These are phyloP conservation scores for Trypanosoma melophagium DNA, from an alignment of 208 protist species.

Conservation along the genomic window DNA sequence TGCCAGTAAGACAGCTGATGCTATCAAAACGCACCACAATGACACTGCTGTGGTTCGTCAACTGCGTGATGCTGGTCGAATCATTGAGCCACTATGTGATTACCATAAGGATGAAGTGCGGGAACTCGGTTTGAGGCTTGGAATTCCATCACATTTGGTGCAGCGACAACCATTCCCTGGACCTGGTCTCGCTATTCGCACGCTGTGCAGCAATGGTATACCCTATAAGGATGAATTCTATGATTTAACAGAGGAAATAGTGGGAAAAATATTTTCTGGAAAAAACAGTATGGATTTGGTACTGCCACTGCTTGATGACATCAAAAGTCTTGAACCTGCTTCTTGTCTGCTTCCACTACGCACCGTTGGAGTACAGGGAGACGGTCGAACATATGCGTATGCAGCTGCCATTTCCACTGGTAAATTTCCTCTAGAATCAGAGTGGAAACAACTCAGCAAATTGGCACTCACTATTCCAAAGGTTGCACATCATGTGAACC, in stretches of 20 bases:
- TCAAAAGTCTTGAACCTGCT: constrained; percentile 23
- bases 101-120: constrained; percentile 99
- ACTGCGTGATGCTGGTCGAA: constrained; percentile 90
- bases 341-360: constrained; percentile 87
- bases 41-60: constrained; percentile 94
- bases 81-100: constrained; percentile 97
- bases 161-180: constrained; percentile 96
- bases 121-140: constrained; percentile 91
- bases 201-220: constrained; percentile 88
- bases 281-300: constrained; percentile 4
- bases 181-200: constrained; percentile 97
- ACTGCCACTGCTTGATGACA: constrained; percentile 7
- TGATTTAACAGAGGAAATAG: constrained; percentile 36
- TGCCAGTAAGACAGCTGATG: constrained; percentile 84
- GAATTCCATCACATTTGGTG: constrained; percentile 92
- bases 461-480: constrained; percentile 91
- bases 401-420: constrained; percentile 77
- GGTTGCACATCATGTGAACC: constrained; percentile 91
- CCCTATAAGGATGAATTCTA: constrained; percentile 53
- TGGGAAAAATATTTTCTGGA: constrained; percentile 36
- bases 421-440: constrained; percentile 38
- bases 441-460: constrained; percentile 76
- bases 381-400: constrained; percentile 96
- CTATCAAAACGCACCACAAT: constrained; percentile 99
- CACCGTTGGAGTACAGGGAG: constrained; percentile 97